Percentiles rank a stretch among this genome's conserved stretches.
These are phyloP conservation scores for Barnettozyma pratensis DNA, from an alignment of 805 yeast genomes.

Conservation along the genomic window DNA sequence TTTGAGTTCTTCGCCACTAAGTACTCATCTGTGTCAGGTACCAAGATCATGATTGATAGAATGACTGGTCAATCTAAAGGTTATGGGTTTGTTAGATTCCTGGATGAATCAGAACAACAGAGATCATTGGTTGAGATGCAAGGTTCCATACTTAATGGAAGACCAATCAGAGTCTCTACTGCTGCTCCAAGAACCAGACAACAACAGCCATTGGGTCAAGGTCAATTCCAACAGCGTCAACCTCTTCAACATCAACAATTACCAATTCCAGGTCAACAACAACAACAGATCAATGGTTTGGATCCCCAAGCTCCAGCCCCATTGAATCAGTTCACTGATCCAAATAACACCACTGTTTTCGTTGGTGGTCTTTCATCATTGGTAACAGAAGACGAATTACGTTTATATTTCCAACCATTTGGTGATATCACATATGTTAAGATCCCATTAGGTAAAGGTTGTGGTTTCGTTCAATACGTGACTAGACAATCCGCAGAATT, in stretches of 20 bases:
- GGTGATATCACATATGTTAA: slow-evolving; percentile 76
- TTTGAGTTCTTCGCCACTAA: slow-evolving; percentile 61
- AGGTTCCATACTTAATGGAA: slow-evolving; percentile 63
- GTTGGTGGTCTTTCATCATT: slow-evolving; percentile 59
- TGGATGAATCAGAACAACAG: slow-evolving; percentile 59
- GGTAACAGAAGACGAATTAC: slow-evolving; percentile 58
- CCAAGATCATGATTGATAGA: slow-evolving; percentile 74
- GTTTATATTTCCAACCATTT: slow-evolving; percentile 55
- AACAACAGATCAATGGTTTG: slow-evolving; percentile 12
- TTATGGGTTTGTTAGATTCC: slow-evolving; percentile 84
- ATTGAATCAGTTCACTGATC: slow-evolving; percentile 66
- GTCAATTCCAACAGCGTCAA: slow-evolving; percentile 15
- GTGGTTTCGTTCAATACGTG: slow-evolving; percentile 84
- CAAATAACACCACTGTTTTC: slow-evolving; percentile 71
- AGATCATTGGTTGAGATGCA: slow-evolving; percentile 78
- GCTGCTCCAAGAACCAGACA: slow-evolving; percentile 49
- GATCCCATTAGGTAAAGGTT: slow-evolving; percentile 67
- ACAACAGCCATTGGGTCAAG: slow-evolving; percentile 6
- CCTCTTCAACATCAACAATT: slow-evolving; percentile 13
- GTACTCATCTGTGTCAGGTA: slow-evolving; percentile 70
- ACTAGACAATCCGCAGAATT: slow-evolving; percentile 78
- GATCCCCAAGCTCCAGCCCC: slow-evolving; percentile 47
- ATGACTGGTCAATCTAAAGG: slow-evolving; percentile 70
- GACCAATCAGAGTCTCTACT: slow-evolving; percentile 73
- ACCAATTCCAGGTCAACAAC: slow-evolving; percentile 8